Percentiles rank a stretch among this genome's conserved stretches.
Conservation (phyloP, 2,329 filamentous ascomycete genomes). For the Fusarium newnesense region DNA sequence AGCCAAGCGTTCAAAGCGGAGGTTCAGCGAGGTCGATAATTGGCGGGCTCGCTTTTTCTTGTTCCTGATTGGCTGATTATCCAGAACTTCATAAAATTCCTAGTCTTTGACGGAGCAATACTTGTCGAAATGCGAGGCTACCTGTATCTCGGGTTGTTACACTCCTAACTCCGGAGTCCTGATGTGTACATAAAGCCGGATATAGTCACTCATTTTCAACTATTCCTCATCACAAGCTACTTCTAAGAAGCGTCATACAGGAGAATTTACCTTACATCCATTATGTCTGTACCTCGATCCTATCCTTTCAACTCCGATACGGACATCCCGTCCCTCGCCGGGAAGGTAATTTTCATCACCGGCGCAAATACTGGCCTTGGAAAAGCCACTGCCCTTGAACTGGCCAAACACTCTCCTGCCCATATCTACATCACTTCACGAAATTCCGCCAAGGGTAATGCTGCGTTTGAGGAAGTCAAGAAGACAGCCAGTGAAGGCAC, state of each 20-base stretch:
- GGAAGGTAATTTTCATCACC: neutral
- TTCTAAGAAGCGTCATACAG: too few species aligned
- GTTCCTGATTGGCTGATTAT: neutral
- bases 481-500: fast-evolving
- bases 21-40: fast-evolving
- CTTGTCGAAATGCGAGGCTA: too few species aligned
- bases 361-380: slow-evolving; percentile 2
- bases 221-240: too few species aligned
- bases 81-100: fast-evolving
- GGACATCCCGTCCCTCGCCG: neutral
- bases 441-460: fast-evolving
- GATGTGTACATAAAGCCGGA: too few species aligned
- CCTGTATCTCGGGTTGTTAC: too few species aligned
- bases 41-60: neutral
- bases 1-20: neutral
- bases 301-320: neutral
- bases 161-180: too few species aligned
- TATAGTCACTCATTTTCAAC: too few species aligned
- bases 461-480: fast-evolving
- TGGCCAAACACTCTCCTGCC: neutral
- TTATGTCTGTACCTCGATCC: neutral
- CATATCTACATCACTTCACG: neutral
- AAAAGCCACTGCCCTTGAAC: slow-evolving; percentile 1
- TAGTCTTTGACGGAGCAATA: fast-evolving
- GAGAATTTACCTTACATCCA: neutral